These are phyloP conservation scores for Croton laevigatus DNA, from an alignment of 441 rosid species.

Conservation along the genomic window DNA sequence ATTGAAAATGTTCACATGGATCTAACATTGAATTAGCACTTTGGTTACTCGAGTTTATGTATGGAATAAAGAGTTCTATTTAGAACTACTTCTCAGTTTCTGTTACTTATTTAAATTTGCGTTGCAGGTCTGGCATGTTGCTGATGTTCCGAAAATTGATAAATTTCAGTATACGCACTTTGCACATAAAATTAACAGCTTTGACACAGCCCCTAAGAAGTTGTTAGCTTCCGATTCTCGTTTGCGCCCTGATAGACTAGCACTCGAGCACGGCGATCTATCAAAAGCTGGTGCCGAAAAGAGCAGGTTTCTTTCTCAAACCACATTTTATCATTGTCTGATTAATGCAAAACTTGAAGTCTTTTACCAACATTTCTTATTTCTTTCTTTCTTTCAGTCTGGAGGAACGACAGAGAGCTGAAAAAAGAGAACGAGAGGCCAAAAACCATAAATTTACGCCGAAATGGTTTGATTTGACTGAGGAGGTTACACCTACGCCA, in stretches of 20 bases:
- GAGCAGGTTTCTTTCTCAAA: conserved; percentile 36
- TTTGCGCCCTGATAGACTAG: conserved; percentile 83
- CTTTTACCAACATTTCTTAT: neutral
- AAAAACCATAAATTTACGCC: conserved; percentile 64
- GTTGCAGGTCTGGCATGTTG: conserved; percentile 76
- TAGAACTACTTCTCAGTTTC: neutral
- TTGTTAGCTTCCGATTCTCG: conserved; percentile 85
- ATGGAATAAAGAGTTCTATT: neutral
- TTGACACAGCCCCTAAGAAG: conserved; percentile 82
- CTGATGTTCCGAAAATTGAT: conserved; percentile 73
- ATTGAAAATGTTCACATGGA: neutral
- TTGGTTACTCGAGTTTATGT: too few species aligned
- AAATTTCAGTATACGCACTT: conserved; percentile 81
- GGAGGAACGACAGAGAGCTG: conserved; percentile 98
- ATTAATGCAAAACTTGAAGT: neutral
- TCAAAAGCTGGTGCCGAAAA: conserved; percentile 72
- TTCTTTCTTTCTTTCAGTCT: conserved; percentile 40
- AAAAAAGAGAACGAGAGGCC: conserved; percentile 80
- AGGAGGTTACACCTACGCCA: conserved; percentile 85
- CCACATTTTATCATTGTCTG: neutral
- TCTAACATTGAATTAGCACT: too few species aligned
- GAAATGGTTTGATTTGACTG: conserved; percentile 80
- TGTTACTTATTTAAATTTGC: neutral
- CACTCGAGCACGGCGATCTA: conserved; percentile 82
- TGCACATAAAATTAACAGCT: conserved; percentile 87